Base-by-base conservation (phyloP, 2,329 filamentous ascomycete genomes). In the Aspergillus proliferans region DNA sequence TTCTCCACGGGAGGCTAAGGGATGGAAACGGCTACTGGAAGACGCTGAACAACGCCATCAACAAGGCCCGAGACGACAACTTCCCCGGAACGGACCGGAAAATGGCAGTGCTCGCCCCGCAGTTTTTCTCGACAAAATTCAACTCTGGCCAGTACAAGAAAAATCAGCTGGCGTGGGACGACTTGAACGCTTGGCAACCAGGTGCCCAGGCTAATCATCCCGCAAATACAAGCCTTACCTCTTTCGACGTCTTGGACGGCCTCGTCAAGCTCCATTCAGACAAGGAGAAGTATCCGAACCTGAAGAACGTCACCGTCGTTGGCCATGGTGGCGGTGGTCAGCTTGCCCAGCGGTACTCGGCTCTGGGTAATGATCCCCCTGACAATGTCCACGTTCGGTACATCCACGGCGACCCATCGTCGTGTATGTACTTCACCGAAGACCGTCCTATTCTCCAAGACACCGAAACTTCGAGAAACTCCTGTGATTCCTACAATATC, bases 321-420 rank as follows among this genome's bases (percentile, higher is more conserved):
- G 52, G 52, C 34, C 52, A 54, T 48, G 52, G 52, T 39, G 52
- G 52, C 26, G 52, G 52, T 39, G 52, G 52, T 39, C 52, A 54
- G 47, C 50, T 54, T 40, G 52, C 45, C 3, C 52, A 54, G 45
- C 52, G 52, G 19, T 54, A 54, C 46, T 50, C 52, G 8, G 50
- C 46, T 36, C 24, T 54, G 18, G 52, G 42, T 34, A 46, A 47
- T 14, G 45, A 50, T 39, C 22, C 52, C 28, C 52, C 50, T 15
- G 45, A 48, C 1, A 50, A 54, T 28, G 47, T 54, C 10, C 52
- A 54, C 39, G 43, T 54, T 45, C 52, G 52, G 19, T 54, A 54
- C 40, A 54, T 54, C 24, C 52, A 54, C 45, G 52, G 52, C 22
- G 52, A 54, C 43, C 43, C 52, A 50, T 54, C 52, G 3, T 54